phyloP scores from a whole-genome alignment of 352 stramenopile genomes.

The Globisporangium iwayamae region DNA sequence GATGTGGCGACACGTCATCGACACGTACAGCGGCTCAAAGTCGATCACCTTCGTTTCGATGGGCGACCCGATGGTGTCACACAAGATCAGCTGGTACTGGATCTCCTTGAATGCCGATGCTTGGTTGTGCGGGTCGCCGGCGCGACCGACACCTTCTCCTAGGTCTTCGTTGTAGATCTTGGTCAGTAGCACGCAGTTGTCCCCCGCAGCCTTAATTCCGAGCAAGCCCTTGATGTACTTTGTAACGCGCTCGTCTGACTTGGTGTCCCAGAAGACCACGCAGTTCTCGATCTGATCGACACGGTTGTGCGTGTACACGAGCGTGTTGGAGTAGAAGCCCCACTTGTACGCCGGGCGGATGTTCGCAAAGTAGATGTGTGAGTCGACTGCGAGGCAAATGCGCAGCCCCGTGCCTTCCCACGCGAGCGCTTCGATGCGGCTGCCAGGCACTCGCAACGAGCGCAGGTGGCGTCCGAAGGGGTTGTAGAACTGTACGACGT shows the following conservation, averaged over 20 bases:
- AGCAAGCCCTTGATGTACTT: conserved; percentile 86
- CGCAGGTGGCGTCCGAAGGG: conserved; percentile 84
- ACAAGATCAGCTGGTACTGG: conserved; percentile 85
- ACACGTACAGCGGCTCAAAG: conserved; percentile 79
- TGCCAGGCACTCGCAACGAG: conserved; percentile 86
- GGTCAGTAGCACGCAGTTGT: conserved; percentile 86
- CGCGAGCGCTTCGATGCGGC: conserved; percentile 80
- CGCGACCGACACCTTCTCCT: conserved; percentile 20
- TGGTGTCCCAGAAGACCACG: conserved; percentile 91
- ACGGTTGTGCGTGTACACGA: conserved; percentile 91
- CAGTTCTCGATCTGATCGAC: conserved; percentile 85
- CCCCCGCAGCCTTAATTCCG: conserved; percentile 72
- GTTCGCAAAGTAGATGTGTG: conserved; percentile 95
- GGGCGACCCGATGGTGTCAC: conserved; percentile 79
- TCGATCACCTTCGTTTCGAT: conserved; percentile 85
- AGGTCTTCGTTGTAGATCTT: conserved; percentile 81
- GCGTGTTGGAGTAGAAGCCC: conserved; percentile 86
- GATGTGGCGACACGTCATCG: conserved; percentile 87
- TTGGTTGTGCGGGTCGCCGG: conserved; percentile 14
- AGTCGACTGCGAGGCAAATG: conserved; percentile 92
- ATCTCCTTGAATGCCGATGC: conserved; percentile 44
- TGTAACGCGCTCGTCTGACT: conserved; percentile 78
- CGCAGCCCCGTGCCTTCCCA: conserved; percentile 91
- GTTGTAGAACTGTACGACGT: conserved; percentile 92
- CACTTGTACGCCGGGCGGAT: conserved; percentile 91